These are phyloP conservation scores for Glycine soja DNA, from an alignment of 306 rosid species.

Conservation along the genomic window DNA sequence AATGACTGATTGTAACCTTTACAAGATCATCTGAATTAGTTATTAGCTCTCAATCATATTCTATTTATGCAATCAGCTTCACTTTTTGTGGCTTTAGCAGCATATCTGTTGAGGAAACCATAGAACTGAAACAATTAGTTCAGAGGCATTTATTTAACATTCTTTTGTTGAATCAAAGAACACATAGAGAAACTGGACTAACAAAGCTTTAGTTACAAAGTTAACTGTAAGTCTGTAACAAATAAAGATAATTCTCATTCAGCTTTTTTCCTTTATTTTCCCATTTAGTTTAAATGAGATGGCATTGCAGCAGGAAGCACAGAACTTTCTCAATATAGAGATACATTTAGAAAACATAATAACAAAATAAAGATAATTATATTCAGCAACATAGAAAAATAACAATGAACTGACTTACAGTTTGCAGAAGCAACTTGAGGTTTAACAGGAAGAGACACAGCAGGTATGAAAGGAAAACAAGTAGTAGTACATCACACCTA, in stretches of 20 bases:
- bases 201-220: neutral
- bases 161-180: neutral
- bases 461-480: too few relatives aligned
- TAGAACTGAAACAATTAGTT: neutral
- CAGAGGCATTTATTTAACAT: neutral
- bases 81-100: slow-evolving; percentile 9
- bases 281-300: neutral
- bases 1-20: too few relatives aligned
- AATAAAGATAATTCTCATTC: neutral
- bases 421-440: too few relatives aligned
- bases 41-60: neutral
- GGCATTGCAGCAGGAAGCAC: neutral
- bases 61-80: neutral
- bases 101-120: slow-evolving; percentile 19
- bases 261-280: neutral
- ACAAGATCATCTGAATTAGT: neutral
- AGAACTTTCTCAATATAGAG: neutral
- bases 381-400: too few relatives aligned
- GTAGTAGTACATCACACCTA: too few relatives aligned
- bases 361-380: too few relatives aligned
- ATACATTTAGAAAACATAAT: neutral
- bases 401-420: too few relatives aligned
- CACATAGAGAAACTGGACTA: neutral
- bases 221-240: too few relatives aligned
- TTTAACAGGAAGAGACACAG: too few relatives aligned